Conservation (phyloP, 1,284 basidiomycete genomes). For the Naganishia sp. region DNA sequence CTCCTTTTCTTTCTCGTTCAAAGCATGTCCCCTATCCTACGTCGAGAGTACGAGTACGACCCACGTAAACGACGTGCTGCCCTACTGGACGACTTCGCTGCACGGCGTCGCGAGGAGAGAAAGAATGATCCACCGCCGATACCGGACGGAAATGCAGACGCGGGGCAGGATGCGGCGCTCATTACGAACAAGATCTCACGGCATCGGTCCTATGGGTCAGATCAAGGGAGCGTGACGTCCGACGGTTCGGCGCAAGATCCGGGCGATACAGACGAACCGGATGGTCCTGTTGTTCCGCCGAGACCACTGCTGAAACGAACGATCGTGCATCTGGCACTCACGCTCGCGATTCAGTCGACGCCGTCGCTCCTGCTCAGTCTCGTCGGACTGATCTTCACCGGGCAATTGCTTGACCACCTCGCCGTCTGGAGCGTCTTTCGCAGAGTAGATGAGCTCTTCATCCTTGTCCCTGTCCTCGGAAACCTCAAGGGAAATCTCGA, state of each 20-base stretch:
- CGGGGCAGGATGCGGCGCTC: too few relatives aligned
- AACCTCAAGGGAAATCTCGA: slow-evolving; percentile 97
- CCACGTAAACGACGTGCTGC: slow-evolving; percentile 10
- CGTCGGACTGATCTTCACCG: slow-evolving; percentile 72
- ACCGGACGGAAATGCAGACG: not conserved
- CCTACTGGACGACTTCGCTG: not conserved
- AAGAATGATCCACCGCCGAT: not conserved
- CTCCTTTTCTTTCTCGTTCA: not conserved
- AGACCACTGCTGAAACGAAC: slow-evolving; percentile 2
- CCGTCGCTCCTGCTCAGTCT: slow-evolving; percentile 56
- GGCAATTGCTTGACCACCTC: slow-evolving; percentile 80
- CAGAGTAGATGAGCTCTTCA: slow-evolving; percentile 90
- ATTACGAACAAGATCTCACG: not conserved
- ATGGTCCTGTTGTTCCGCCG: not conserved
- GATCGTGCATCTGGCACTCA: slow-evolving; percentile 16
- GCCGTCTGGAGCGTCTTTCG: slow-evolving; percentile 88
- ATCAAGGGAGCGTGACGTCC: slow-evolving; percentile 3
- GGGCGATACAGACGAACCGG: not conserved
- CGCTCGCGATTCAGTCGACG: slow-evolving; percentile 46
- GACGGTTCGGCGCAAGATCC: not conserved
- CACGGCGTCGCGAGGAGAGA: not conserved
- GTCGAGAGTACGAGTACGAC: slow-evolving; percentile 15
- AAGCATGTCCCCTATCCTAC: slow-evolving; percentile 22
- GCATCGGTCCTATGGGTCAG: slow-evolving; percentile 5
- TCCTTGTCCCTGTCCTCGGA: slow-evolving; percentile 89